Conservation (phyloP, 306 rosid species). For the Quercus engelmannii region DNA sequence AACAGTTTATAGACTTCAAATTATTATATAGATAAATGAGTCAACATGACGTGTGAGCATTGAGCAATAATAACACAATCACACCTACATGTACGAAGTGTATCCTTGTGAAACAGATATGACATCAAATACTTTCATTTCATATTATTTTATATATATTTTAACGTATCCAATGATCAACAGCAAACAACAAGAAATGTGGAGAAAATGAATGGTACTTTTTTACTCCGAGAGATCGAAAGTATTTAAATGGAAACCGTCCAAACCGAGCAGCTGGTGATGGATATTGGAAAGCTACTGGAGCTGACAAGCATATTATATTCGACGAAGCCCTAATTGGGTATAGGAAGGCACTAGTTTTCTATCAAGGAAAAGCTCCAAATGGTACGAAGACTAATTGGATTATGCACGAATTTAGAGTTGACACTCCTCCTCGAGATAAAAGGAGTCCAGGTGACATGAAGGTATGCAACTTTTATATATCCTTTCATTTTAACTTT, state of each 20-base stretch:
- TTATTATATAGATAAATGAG: no score
- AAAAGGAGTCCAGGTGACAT: background rate
- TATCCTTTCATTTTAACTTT: no score
- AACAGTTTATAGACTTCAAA: no score
- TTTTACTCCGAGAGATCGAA: conserved; percentile 8
- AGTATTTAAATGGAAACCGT: background rate
- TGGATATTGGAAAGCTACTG: conserved; percentile 18
- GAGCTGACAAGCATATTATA: background rate
- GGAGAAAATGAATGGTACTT: conserved; percentile 9
- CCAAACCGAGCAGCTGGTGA: background rate
- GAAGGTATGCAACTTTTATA: background rate
- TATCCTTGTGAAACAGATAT: no score
- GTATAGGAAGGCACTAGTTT: background rate
- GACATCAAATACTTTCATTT: no score
- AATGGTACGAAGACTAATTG: background rate
- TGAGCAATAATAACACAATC: no score
- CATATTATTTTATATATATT: no score
- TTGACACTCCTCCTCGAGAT: background rate
- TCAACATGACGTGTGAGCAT: no score
- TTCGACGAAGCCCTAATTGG: background rate
- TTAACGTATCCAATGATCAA: background rate
- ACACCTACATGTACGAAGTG: no score
- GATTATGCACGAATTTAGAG: conserved; percentile 7
- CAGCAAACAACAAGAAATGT: background rate
- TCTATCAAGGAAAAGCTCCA: background rate